phyloP scores from a whole-genome alignment of 495 filamentous ascomycete species.

The Daldinia concentrica region DNA sequence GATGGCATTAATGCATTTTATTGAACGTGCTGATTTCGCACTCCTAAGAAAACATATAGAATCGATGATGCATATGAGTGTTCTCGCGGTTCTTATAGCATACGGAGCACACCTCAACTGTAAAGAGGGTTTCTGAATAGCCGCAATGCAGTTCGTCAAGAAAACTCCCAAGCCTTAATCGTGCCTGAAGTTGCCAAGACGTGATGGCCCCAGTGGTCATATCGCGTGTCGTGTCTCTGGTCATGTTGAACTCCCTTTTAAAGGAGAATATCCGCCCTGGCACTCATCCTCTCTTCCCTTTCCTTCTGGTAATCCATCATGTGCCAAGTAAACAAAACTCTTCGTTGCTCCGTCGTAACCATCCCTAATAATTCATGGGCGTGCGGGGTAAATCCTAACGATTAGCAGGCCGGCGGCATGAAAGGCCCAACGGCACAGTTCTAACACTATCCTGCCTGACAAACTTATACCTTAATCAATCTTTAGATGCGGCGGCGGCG shows the following conservation, averaged over 20 bases:
- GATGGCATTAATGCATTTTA: slow-evolving; percentile 38
- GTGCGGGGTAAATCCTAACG: slow-evolving; percentile 31
- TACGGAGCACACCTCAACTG: slow-evolving; percentile 22
- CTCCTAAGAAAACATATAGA: slow-evolving; percentile 36
- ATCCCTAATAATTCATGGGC: slow-evolving; percentile 24
- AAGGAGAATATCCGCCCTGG: slow-evolving; percentile 20
- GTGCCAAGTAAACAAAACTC: slow-evolving; percentile 42
- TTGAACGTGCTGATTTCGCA: slow-evolving; percentile 33
- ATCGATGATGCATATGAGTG: slow-evolving; percentile 25
- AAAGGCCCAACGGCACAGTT: slow-evolving; percentile 18
- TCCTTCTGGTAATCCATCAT: slow-evolving; percentile 18
- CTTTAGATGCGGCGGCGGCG: slow-evolving; percentile 35
- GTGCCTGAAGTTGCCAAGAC: slow-evolving; percentile 8
- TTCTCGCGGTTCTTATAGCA: slow-evolving; percentile 30
- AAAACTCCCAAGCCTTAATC: slow-evolving; percentile 9
- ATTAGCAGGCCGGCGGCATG: slow-evolving; percentile 14
- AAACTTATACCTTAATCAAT: slow-evolving; percentile 30
- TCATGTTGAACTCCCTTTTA: slow-evolving; percentile 12
- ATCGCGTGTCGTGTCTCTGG: slow-evolving; percentile 36
- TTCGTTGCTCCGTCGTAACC: slow-evolving; percentile 37
- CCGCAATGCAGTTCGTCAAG: slow-evolving; percentile 19
- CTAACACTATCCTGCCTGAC: slow-evolving; percentile 34
- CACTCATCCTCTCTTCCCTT: slow-evolving; percentile 13
- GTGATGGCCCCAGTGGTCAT: slow-evolving; percentile 24
- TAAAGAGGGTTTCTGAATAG: slow-evolving; percentile 26